Base-by-base conservation (phyloP, 768 basidiomycete genomes). In the Candolleomyces eurysporus region DNA sequence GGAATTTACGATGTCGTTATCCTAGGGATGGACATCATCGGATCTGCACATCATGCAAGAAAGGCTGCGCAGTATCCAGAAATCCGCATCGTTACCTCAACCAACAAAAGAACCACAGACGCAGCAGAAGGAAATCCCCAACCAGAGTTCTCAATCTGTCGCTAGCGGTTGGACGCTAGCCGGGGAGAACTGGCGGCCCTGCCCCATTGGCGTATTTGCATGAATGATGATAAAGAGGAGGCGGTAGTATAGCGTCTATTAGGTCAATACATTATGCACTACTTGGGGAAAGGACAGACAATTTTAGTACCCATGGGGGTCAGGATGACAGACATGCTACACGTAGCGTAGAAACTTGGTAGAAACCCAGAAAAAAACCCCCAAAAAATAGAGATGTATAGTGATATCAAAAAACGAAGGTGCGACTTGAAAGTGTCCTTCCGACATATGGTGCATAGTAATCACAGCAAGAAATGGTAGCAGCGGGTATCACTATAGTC, bases 181-280 rank as follows among this genome's bases (percentile, higher is more conserved):
- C 31, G 69, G 69, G 21, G 72, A 73, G 16, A 71, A 72, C 42
- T 91, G 91, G 91, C 79, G 75, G 63, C 79, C 86, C 2, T 87
- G 84, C 67, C 90, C 91, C 5, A 87, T 92, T 49, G 91, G 91
- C 9, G 78, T 89, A 9, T 71, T 69, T 21, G 39, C 42, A 22
- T 22, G 16, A 19, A 32, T 39, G 39, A n/a, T n/a, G 9, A 17
- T 31, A 32, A 21, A 58, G 4, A 32, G 21, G 40, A 17, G 17
- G 14, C 4, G 3, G 45, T 46, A 17, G 19, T 17, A 46, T 11
- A 46, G 45, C 6, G 36, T 36, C 36, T 36, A 36, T 36, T 36
- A 36, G 36, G 2, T 36, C 6, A 8, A 36, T 36, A 36, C 36
- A 36, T 11, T 36, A 36, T 36, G 36, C 36, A 36, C 36, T 36